Base-by-base conservation (phyloP, 306 rosid genomes). In the Cicer yamashitae region DNA sequence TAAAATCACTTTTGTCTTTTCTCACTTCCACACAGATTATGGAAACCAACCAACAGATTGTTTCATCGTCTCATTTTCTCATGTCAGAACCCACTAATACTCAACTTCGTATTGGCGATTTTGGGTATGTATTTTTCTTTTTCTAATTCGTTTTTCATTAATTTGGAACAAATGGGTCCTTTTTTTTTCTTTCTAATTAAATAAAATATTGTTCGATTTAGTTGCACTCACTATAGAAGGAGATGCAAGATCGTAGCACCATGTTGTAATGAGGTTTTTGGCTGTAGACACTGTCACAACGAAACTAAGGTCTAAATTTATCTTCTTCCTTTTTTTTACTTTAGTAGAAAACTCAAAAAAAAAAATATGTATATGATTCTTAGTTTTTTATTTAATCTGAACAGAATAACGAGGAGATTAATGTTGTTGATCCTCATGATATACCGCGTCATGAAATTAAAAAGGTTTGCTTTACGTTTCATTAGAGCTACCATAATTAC, bases 271-370 rank as follows among this genome's bases (percentile, higher is more conserved):
- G 90, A 86, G 79, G 58, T 91, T 64, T 91, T 86, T 75, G 51
- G 73, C 17, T 91, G 97, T 75, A 82, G 94, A 64, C 94, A 91
- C 75, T 91, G 94, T 70, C 97, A 91, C 59, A 86, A 91, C 62
- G 94, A 91, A 86, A 86, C 87, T 6, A 91, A 88, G 87, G 97
- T 89, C 13, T 30, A 12, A 9, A 44, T 10, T 41, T 11, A 1
- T 30, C 0, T 13, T 44, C 10, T 34, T 10, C 48, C 4, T 10
- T 47, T 1, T 5, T 45, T 8, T 8, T 38, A 12, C 43, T 43
- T 56, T 56, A 10, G 39, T 47, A 7, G 34, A 75, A 53, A 72
- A 22, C 5, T 30, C 34, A 3, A 25, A 3, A 25, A 25, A 25
- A 3, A 30, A 22, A 22, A 22, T 30, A 30, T 30, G 6, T 4